A percentile compares a stretch with the other conserved stretches of the same genome.
Conservation (phyloP, 208 protist genomes). For the Acanthamoeba triangularis region DNA sequence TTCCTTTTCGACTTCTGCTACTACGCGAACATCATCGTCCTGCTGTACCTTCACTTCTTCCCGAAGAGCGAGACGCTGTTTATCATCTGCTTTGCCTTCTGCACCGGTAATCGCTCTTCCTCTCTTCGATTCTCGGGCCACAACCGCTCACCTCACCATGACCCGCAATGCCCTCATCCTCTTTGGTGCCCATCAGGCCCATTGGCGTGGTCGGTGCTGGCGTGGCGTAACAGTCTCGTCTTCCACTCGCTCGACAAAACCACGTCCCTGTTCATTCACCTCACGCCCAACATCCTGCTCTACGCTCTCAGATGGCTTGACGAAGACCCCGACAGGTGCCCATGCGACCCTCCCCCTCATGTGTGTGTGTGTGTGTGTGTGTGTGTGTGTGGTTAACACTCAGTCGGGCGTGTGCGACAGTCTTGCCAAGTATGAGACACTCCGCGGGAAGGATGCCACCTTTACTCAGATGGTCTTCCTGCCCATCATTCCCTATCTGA, state of each 20-base stretch:
- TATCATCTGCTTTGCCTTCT: constrained; percentile 64
- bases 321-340: neutral
- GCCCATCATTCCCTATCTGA: constrained; percentile 76
- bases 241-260: constrained; percentile 89
- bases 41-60: constrained; percentile 76
- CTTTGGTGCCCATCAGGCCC: constrained; percentile 74
- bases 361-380: neutral
- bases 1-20: constrained; percentile 87
- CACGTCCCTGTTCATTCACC: constrained; percentile 88
- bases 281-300: constrained; percentile 81
- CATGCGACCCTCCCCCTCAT: no score
- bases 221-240: constrained; percentile 88
- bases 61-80: neutral
- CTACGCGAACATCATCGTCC: constrained; percentile 75
- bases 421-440: constrained; percentile 44
- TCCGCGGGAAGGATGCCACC: constrained; percentile 17
- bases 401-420: neutral
- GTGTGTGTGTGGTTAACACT: neutral
- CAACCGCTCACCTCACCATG: neutral
- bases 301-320: constrained; percentile 81
- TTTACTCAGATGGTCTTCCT: constrained; percentile 69
- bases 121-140: neutral
- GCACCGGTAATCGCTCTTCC: neutral
- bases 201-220: constrained; percentile 82
- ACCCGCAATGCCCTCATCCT: neutral